A percentile compares a stretch with the other conserved stretches of the same genome.
phyloP scores from a whole-genome alignment of 371 early-diverging fungal species.

The Mucor sp. region DNA sequence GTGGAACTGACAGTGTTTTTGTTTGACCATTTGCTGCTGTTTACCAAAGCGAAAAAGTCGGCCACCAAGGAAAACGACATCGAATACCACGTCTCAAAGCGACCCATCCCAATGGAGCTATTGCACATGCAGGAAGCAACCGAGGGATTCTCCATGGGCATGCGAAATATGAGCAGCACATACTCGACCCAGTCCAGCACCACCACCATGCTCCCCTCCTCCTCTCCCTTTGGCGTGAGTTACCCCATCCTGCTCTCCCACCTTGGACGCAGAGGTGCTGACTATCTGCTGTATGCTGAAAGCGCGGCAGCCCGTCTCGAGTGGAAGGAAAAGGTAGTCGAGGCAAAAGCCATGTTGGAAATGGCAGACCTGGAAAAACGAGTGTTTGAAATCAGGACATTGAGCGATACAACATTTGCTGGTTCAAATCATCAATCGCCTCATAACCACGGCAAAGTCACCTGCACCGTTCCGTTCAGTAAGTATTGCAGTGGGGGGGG shows the following conservation, averaged over 20 bases:
- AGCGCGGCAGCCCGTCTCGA: conserved; percentile 72
- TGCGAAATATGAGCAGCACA: conserved; percentile 21
- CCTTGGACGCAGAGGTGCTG: conserved; percentile 75
- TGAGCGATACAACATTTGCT: conserved; percentile 47
- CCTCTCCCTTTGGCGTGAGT: conserved; percentile 22
- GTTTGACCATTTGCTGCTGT: conserved; percentile 85
- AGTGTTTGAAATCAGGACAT: conserved; percentile 64
- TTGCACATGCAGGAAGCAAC: conserved; percentile 55
- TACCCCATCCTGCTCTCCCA: conserved; percentile 46
- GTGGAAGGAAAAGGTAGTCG: conserved; percentile 84
- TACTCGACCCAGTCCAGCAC: neutral
- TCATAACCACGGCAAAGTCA: conserved; percentile 57
- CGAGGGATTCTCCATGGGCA: conserved; percentile 44
- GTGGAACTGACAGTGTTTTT: conserved; percentile 76
- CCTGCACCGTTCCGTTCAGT: conserved; percentile 70
- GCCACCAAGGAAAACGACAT: conserved; percentile 48
- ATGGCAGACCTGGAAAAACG: conserved; percentile 43
- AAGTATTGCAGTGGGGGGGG: conserved; percentile 11
- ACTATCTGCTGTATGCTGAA: conserved; percentile 71
- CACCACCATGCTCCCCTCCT: conserved; percentile 33
- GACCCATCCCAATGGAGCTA: conserved; percentile 65
- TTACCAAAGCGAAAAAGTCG: conserved; percentile 65
- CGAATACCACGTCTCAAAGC: conserved; percentile 61
- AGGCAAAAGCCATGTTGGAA: conserved; percentile 63
- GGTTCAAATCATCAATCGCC: conserved; percentile 6